A percentile compares a stretch with the other conserved stretches of the same genome.
These are phyloP conservation scores for Arabis hirsuta DNA, from an alignment of 345 rosid species.

Conservation along the genomic window DNA sequence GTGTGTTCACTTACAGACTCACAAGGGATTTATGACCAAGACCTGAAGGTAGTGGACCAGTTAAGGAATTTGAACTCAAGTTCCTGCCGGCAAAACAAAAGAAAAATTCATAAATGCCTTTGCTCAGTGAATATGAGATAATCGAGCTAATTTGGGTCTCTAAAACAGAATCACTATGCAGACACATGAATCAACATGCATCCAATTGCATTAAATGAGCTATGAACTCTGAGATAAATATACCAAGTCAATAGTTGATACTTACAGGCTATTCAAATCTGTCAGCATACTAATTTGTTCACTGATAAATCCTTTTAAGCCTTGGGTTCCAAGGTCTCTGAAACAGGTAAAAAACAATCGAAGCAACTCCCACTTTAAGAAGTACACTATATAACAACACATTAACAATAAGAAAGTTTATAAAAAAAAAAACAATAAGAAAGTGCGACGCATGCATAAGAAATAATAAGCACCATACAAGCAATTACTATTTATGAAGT, in stretches of 20 bases:
- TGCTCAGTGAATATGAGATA: not conserved
- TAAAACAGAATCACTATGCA: not conserved
- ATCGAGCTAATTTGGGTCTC: not conserved
- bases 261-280: conserved; percentile 90
- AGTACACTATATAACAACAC: conserved; percentile 9
- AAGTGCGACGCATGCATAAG: not conserved
- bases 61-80: conserved; percentile 78
- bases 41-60: conserved; percentile 70
- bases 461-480: not conserved
- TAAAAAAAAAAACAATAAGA: not conserved
- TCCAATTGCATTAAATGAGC: conserved; percentile 6
- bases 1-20: conserved; percentile 63
- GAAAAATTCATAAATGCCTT: conserved; percentile 5
- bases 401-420: not conserved
- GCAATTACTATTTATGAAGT: conserved; percentile 3
- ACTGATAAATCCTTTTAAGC: conserved; percentile 83
- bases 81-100: conserved; percentile 57
- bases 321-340: conserved; percentile 96
- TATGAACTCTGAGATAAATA: conserved; percentile 14
- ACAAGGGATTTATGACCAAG: conserved; percentile 77
- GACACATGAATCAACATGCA: conserved; percentile 7
- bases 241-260: conserved; percentile 39
- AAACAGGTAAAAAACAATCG: conserved; percentile 25
- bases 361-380: conserved; percentile 3
- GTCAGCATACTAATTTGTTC: conserved; percentile 81